Percentiles rank a stretch among this genome's conserved stretches.
Evolutionary conservation across 2,329 filamentous ascomycete species (phyloP).

Genomic region (Penicillium sp.): DNA sequence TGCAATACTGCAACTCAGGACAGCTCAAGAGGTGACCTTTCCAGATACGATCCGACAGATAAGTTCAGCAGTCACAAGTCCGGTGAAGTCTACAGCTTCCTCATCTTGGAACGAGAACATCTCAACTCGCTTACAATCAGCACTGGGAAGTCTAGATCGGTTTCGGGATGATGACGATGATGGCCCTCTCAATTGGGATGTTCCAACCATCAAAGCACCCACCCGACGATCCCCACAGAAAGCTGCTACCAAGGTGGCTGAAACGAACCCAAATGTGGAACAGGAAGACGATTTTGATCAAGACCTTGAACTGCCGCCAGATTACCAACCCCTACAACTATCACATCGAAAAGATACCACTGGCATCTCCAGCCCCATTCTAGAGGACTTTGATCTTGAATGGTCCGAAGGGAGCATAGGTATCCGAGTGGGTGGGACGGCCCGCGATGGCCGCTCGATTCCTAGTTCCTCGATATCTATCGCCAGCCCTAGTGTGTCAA

Average conservation of each 20-base stretch:
- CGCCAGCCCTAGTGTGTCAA: conserved; percentile 88
- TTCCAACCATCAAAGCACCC: conserved; percentile 67
- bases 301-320: conserved; percentile 70
- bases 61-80: conserved; percentile 49
- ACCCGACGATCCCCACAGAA: conserved; percentile 59
- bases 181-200: conserved; percentile 63
- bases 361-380: conserved; percentile 60
- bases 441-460: conserved; percentile 74
- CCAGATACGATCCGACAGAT: conserved; percentile 70
- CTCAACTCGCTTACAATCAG: conserved; percentile 57
- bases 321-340: conserved; percentile 64
- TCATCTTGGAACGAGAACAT: conserved; percentile 32
- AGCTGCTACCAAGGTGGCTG: conserved; percentile 53
- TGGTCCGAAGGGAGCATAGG: conserved; percentile 94
- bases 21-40: conserved; percentile 60
- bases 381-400: conserved; percentile 77
- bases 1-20: conserved; percentile 64
- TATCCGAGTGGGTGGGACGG: conserved; percentile 84
- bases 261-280: conserved; percentile 47
- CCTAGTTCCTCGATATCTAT: conserved; percentile 86
- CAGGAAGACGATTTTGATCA: conserved; percentile 67
- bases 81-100: conserved; percentile 35
- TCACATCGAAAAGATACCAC: conserved; percentile 62
- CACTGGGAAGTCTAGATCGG: conserved; percentile 58
- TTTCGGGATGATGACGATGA: conserved; percentile 64